Base-by-base conservation (phyloP, 306 rosid species). In the Vigna mungo region DNA sequence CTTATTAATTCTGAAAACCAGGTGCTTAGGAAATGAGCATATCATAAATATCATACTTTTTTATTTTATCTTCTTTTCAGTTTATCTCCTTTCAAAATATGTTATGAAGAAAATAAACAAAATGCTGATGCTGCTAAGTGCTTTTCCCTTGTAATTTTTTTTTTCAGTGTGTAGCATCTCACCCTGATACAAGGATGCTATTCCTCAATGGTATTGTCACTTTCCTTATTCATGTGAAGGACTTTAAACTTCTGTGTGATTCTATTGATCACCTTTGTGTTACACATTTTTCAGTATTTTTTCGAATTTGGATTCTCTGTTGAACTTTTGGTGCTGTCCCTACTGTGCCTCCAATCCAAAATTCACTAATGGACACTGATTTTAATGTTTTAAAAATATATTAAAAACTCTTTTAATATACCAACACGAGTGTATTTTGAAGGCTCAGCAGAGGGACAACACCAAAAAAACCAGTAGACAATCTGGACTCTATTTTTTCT, bases 131-230 rank as follows among this genome's bases (percentile, higher is more conserved):
- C 58, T 74, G 9, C 85, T 81, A 5, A 65, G 53, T 76, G 55
- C 68, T 39, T 68, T 17, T 65, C 2, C 76, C 49, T 43, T 56
- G 47, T 69, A 49, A 47, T 83, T 67, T 25, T 9, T 59, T 58
- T 58, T 59, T 74, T 82, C 91, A 94, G 98, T 94, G 97, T 70
- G 98, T 94, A 68, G 98, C 98, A 7, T 94, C 98, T 68, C 97
- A 94, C 82, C 93, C 97, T 9, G 98, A 90, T 72, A 92, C 98
- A 37, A 85, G 97, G 85, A 94, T 88, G 96, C 65, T 86, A 66
- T 94, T 94, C 84, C 95, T 92, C 18, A 90, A 92, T 17, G 98
- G 98, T 94, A 92, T 87, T 65, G 27, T 70, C 60, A 18, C 78
- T 81, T 84, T 68, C 81, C 79, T 80, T 74, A 32, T 27, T 75